These are phyloP conservation scores for Globisporangium nagaii DNA, from an alignment of 352 stramenopile species.

Conservation along the genomic window DNA sequence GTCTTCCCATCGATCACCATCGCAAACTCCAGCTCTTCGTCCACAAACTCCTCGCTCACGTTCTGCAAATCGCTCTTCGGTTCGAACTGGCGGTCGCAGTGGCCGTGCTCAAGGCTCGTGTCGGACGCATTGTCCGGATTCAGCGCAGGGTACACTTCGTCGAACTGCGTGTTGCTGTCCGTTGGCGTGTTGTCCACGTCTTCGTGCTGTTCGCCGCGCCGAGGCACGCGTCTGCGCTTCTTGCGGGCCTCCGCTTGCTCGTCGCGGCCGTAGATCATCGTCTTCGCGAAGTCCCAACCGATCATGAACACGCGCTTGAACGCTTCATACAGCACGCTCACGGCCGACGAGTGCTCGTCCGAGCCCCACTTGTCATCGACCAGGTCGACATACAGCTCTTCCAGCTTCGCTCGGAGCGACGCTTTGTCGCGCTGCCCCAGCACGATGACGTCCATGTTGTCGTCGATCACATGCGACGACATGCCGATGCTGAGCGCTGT, in stretches of 20 bases:
- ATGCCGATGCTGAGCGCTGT: slow-evolving; percentile 85
- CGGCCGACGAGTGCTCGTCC: slow-evolving; percentile 71
- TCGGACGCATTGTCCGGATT: slow-evolving; percentile 52
- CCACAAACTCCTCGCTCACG: slow-evolving; percentile 42
- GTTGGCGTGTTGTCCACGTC: slow-evolving; percentile 24
- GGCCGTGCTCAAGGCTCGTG: slow-evolving; percentile 42
- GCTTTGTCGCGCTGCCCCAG: slow-evolving; percentile 77
- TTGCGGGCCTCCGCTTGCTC: slow-evolving; percentile 63
- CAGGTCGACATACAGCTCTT: slow-evolving; percentile 83
- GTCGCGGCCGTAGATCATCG: slow-evolving; percentile 64
- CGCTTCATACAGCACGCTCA: slow-evolving; percentile 73
- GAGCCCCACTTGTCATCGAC: slow-evolving; percentile 87
- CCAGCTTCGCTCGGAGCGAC: slow-evolving; percentile 63
- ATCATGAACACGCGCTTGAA: slow-evolving; percentile 67
- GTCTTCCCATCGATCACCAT: slow-evolving; percentile 91
- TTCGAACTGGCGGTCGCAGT: slow-evolving; percentile 67
- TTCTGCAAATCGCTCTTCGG: slow-evolving; percentile 36
- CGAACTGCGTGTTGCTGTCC: slow-evolving; percentile 39
- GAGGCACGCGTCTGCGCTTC: slow-evolving; percentile 50
- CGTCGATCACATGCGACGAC: slow-evolving; percentile 86
- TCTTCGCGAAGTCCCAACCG: slow-evolving; percentile 60
- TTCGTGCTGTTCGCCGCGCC: slow-evolving; percentile 37
- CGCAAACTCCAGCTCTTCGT: slow-evolving; percentile 82
- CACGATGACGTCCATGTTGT: slow-evolving; percentile 89
- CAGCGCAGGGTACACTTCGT: slow-evolving; percentile 65